Evolutionary conservation across 306 rosid genomes (phyloP).

Genomic region (Cyamopsis tetragonoloba): DNA sequence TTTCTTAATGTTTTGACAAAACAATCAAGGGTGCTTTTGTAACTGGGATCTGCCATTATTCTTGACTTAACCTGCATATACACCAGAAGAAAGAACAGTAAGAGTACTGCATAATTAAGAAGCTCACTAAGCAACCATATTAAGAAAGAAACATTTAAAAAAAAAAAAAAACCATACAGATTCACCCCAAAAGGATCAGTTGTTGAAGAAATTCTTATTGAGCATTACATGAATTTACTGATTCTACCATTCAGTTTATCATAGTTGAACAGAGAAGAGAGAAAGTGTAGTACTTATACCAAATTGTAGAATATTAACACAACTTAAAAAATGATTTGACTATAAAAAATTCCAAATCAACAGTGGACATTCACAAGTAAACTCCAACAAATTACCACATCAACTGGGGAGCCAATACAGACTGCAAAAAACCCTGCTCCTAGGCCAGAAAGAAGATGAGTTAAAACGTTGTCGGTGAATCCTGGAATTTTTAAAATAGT

Average conservation of each 20-base stretch:
- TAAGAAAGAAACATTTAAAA: background rate
- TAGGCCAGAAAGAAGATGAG: constrained; percentile 88
- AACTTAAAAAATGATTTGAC: background rate
- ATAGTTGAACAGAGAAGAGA: background rate
- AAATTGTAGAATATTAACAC: background rate
- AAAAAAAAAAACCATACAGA: background rate
- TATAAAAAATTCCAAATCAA: background rate
- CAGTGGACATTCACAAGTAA: background rate
- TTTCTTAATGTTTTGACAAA: constrained; percentile 81
- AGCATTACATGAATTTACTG: background rate
- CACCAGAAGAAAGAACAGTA: constrained; percentile 17
- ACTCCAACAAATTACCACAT: constrained; percentile 62
- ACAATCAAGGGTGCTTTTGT: constrained; percentile 90
- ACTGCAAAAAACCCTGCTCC: constrained; percentile 98
- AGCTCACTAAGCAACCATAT: background rate
- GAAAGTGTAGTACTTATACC: background rate
- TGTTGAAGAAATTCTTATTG: background rate
- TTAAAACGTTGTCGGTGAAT: constrained; percentile 74
- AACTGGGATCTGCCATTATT: constrained; percentile 95
- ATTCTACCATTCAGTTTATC: constrained; percentile 12
- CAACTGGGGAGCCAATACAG: constrained; percentile 96
- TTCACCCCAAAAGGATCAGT: background rate
- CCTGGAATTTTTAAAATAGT: constrained; percentile 94
- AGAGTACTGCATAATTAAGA: constrained; percentile 8
- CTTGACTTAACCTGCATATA: constrained; percentile 86